A percentile compares a stretch with the other conserved stretches of the same genome.
phyloP scores from a whole-genome alignment of 306 rosid genomes.

The Prunus padus region DNA sequence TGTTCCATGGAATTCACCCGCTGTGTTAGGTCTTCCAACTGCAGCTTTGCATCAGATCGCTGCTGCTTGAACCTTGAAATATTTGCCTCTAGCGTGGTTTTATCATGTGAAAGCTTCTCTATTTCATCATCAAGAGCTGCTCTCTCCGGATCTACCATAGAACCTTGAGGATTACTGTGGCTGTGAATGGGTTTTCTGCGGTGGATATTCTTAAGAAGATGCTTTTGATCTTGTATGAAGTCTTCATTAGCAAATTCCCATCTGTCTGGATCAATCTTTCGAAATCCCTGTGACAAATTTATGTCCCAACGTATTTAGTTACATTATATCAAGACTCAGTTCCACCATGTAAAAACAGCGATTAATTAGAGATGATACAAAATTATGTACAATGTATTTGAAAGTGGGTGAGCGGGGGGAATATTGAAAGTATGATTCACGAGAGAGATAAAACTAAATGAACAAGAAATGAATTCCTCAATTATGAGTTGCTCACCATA shows the following conservation, averaged over 20 bases:
- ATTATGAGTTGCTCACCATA: background rate
- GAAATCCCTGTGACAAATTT: conserved; percentile 69
- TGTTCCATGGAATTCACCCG: conserved; percentile 59
- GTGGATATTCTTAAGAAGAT: conserved; percentile 89
- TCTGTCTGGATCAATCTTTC: conserved; percentile 82
- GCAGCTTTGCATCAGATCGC: conserved; percentile 52
- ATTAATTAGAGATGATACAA: background rate
- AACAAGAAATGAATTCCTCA: background rate
- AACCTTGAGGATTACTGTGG: conserved; percentile 89
- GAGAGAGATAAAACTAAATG: background rate
- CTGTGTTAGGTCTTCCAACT: conserved; percentile 52
- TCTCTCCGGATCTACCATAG: conserved; percentile 76
- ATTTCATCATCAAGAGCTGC: conserved; percentile 85
- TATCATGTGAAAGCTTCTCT: conserved; percentile 69
- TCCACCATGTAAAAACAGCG: background rate
- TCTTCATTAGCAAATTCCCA: conserved; percentile 99
- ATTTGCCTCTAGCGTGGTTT: conserved; percentile 63
- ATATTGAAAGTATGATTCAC: background rate
- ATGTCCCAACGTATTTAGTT: background rate
- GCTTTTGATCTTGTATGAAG: conserved; percentile 81
- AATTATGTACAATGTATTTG: background rate
- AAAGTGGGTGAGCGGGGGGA: background rate
- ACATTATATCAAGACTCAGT: background rate
- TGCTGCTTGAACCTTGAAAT: conserved; percentile 56
- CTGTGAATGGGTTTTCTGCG: conserved; percentile 98